A percentile compares a stretch with the other conserved stretches of the same genome.
These are phyloP conservation scores for Globisporangium uncinulatum DNA, from an alignment of 352 stramenopile genomes.

Conservation along the genomic window DNA sequence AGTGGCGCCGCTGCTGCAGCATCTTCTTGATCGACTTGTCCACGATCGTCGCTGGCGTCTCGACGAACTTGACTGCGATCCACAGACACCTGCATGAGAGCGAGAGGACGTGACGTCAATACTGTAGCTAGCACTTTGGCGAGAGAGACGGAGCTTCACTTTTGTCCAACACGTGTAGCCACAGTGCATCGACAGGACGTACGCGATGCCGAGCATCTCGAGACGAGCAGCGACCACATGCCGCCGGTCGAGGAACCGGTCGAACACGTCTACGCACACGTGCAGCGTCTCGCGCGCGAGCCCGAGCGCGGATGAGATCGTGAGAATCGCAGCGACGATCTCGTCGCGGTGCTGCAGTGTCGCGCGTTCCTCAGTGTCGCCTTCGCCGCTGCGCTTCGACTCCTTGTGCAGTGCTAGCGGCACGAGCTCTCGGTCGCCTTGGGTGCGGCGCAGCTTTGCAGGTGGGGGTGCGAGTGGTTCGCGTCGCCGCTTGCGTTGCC, in stretches of 20 bases:
- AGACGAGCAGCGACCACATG: slow-evolving; percentile 22
- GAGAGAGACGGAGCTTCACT: too few species aligned
- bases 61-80: slow-evolving; percentile 70
- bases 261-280: slow-evolving; percentile 47
- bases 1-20: slow-evolving; percentile 45
- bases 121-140: too few species aligned
- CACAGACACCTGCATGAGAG: slow-evolving; percentile 50
- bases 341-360: slow-evolving; percentile 46
- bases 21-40: slow-evolving; percentile 59
- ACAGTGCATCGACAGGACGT: slow-evolving; percentile 13
- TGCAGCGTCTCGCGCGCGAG: slow-evolving; percentile 56
- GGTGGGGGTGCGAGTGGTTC: not conserved
- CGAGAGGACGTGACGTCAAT: too few species aligned
- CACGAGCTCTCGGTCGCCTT: not conserved
- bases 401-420: not conserved
- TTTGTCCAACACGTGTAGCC: too few species aligned
- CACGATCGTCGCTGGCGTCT: slow-evolving; percentile 50
- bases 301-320: slow-evolving; percentile 54
- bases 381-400: not conserved
- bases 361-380: slow-evolving; percentile 16
- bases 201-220: slow-evolving; percentile 59
- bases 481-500: not conserved
- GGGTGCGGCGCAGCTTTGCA: not conserved
- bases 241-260: slow-evolving; percentile 34
- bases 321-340: slow-evolving; percentile 58